Conservation (phyloP, 2,329 filamentous ascomycete genomes). For the Botryosphaeria agaves region DNA sequence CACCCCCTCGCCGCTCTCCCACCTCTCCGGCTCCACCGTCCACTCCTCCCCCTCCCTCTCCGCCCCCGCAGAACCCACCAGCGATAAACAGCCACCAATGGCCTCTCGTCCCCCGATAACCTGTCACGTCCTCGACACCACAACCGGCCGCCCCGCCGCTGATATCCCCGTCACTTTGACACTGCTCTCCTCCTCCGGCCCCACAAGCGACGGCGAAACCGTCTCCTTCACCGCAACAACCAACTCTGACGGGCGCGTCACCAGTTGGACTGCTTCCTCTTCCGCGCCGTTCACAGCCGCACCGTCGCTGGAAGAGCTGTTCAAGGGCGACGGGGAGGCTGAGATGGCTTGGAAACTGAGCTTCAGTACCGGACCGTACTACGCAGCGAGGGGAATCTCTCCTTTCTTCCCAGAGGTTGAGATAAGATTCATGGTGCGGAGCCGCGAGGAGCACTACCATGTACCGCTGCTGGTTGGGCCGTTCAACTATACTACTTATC, state of each 20-base stretch:
- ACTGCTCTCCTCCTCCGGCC: slow-evolving; percentile 16
- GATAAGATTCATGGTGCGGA: slow-evolving; percentile 33
- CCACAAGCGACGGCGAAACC: slow-evolving; percentile 9
- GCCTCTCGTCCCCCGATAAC: slow-evolving; percentile 43
- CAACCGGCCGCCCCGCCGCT: slow-evolving; percentile 50
- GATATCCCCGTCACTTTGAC: slow-evolving; percentile 50
- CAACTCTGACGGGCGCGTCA: slow-evolving; percentile 60
- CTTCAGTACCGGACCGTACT: slow-evolving; percentile 60
- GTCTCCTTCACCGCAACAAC: slow-evolving; percentile 46
- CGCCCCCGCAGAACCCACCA: too few species aligned
- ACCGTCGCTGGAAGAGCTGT: slow-evolving; percentile 19
- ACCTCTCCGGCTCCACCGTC: not conserved
- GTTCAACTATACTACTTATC: slow-evolving; percentile 68
- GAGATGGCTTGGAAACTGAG: slow-evolving; percentile 47
- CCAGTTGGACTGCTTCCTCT: slow-evolving; percentile 38
- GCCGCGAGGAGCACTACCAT: slow-evolving; percentile 49
- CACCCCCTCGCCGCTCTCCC: not conserved
- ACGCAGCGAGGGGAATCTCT: slow-evolving; percentile 36
- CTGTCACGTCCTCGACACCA: slow-evolving; percentile 75
- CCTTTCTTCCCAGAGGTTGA: slow-evolving; percentile 41
- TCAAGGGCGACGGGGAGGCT: slow-evolving; percentile 8
- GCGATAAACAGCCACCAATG: slow-evolving; percentile 3
- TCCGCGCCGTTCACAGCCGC: slow-evolving; percentile 15
- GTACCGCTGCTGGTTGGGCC: slow-evolving; percentile 62
- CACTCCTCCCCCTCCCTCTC: not conserved